These are phyloP conservation scores for Juglanconis juglandina DNA, from an alignment of 2,329 filamentous ascomycete genomes.

Conservation along the genomic window DNA sequence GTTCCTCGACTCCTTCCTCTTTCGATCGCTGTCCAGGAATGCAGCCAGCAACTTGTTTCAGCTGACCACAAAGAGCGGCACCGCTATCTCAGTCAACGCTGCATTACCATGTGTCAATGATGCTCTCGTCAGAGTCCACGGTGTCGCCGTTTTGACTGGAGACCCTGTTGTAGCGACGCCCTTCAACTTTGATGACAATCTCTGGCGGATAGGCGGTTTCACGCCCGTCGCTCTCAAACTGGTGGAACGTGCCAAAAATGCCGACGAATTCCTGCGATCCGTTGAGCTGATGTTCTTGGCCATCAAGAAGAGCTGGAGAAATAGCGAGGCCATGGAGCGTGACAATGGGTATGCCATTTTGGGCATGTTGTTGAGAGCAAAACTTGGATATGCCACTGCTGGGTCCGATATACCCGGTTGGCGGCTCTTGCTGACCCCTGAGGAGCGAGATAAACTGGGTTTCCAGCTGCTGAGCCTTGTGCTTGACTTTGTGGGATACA, in stretches of 20 bases:
- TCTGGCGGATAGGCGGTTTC: conserved; percentile 92
- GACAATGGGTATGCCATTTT: conserved; percentile 91
- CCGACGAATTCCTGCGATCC: conserved; percentile 69
- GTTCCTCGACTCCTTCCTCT: conserved; percentile 72
- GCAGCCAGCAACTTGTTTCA: conserved; percentile 66
- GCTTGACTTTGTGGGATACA: conserved; percentile 84
- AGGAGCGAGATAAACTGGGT: conserved; percentile 53
- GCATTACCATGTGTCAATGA: conserved; percentile 85
- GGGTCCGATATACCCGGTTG: conserved; percentile 30
- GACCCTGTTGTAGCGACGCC: conserved; percentile 78
- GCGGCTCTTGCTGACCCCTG: conserved; percentile 44
- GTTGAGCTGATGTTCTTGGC: conserved; percentile 82
- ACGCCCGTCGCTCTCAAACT: conserved; percentile 80
- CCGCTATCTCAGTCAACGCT: conserved; percentile 81
- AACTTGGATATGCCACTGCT: conserved; percentile 58
- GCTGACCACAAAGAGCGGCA: conserved; percentile 69
- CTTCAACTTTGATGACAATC: conserved; percentile 82
- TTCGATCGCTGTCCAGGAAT: conserved; percentile 71
- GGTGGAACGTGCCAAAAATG: conserved; percentile 70
- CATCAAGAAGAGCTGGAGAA: conserved; percentile 89
- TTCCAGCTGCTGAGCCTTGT: conserved; percentile 71
- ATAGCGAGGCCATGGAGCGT: conserved; percentile 96
- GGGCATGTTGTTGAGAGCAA: conserved; percentile 77
- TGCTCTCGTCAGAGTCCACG: conserved; percentile 75
- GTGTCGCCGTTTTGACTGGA: conserved; percentile 78